Conservation (phyloP, 768 basidiomycete species). For the Tricholoma terreum region DNA sequence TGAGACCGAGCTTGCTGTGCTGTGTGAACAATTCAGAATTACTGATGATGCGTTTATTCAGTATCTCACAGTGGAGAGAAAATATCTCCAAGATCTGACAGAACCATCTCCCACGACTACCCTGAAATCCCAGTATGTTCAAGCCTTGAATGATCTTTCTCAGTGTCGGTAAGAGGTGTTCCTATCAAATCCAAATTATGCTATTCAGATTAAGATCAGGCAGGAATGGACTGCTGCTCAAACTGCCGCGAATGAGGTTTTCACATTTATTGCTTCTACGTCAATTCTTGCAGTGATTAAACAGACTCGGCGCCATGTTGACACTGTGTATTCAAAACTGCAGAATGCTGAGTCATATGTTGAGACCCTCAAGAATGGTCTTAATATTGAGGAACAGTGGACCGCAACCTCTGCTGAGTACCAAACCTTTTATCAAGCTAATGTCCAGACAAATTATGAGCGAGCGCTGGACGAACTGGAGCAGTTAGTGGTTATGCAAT, state of each 20-base stretch:
- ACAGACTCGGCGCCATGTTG: neutral
- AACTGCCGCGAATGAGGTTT: neutral
- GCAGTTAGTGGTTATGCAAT: neutral
- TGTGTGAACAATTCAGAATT: neutral
- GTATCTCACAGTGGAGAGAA: neutral
- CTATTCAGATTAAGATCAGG: neutral
- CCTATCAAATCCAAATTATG: neutral
- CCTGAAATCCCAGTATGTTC: slow-evolving; percentile 3
- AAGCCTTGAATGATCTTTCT: slow-evolving; percentile 1
- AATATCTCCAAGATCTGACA: slow-evolving; percentile 2
- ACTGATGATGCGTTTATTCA: neutral
- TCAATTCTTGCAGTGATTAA: neutral
- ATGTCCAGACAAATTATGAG: neutral
- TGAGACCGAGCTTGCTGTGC: neutral
- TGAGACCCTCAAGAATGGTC: neutral
- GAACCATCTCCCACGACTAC: neutral
- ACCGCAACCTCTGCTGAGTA: slow-evolving; percentile 1
- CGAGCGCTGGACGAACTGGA: neutral
- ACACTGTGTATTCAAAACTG: neutral
- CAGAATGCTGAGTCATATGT: neutral
- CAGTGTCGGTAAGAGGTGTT: slow-evolving; percentile 1
- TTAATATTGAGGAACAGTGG: slow-evolving; percentile 3
- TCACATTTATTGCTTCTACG: neutral
- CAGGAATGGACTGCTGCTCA: slow-evolving; percentile 3
- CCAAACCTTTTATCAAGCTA: neutral